A percentile compares a stretch with the other conserved stretches of the same genome.
phyloP scores from a whole-genome alignment of 1,284 basidiomycete species.

The Fistulina hepatica region DNA sequence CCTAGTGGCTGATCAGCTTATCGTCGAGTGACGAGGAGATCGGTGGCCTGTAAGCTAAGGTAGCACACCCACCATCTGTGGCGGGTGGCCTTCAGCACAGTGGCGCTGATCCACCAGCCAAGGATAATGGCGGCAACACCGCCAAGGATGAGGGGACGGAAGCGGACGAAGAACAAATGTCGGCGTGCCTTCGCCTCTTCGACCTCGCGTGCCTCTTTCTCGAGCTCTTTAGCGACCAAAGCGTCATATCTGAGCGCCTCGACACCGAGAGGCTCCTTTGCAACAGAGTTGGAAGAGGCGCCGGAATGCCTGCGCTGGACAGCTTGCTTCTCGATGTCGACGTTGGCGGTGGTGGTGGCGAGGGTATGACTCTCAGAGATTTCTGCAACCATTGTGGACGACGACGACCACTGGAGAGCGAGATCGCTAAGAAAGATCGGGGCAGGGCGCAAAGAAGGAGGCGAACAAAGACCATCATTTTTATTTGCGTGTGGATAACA shows the following conservation, averaged over 20 bases:
- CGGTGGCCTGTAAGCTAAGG: too few relatives aligned
- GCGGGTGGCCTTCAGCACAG: constrained; percentile 53
- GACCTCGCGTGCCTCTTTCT: constrained; percentile 14
- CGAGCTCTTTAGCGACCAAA: constrained; percentile 7
- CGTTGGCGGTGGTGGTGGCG: constrained; percentile 4
- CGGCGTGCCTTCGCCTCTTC: constrained; percentile 12
- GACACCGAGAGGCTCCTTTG: constrained; percentile 18
- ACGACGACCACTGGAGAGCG: too few relatives aligned
- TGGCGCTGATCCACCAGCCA: constrained; percentile 75
- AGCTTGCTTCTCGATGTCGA: constrained; percentile 5
- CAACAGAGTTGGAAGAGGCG: constrained; percentile 20
- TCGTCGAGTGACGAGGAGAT: constrained; percentile 2
- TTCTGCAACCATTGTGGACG: constrained; percentile 7
- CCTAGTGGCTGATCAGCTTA: constrained; percentile 29
- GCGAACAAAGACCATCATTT: too few relatives aligned
- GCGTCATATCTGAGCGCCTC: too few relatives aligned
- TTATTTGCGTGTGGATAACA: too few relatives aligned
- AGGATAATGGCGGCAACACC: constrained; percentile 50
- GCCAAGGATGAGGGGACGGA: constrained; percentile 37
- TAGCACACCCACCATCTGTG: constrained; percentile 59
- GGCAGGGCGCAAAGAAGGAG: too few relatives aligned
- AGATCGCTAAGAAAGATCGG: too few relatives aligned
- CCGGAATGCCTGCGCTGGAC: constrained; percentile 14
- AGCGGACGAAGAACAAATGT: constrained; percentile 18
- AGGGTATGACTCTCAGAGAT: background rate